phyloP scores from a whole-genome alignment of 164 flowering plant genomes.

The Chimonanthus praecox region DNA sequence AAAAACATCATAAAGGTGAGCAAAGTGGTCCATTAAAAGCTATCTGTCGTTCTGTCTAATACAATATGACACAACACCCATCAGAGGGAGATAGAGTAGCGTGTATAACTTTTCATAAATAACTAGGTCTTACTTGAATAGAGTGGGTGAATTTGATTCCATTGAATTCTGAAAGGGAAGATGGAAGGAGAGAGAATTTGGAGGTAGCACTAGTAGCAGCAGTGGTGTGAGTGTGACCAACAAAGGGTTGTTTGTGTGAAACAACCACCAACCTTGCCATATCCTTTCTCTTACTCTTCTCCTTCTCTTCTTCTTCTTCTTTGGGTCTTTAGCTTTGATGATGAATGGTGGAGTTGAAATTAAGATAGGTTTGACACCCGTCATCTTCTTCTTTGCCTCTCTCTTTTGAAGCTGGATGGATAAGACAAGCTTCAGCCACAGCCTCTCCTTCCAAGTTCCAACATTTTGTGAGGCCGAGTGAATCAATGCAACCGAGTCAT shows the following conservation, averaged over 20 bases:
- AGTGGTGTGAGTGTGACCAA: not conserved
- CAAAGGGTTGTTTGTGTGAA: slow-evolving; percentile 45
- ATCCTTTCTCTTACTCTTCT: slow-evolving; percentile 1
- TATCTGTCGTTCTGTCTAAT: not conserved
- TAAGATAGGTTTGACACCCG: slow-evolving; percentile 1
- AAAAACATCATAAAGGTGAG: not conserved
- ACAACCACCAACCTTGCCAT: slow-evolving; percentile 62
- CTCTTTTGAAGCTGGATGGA: slow-evolving; percentile 19
- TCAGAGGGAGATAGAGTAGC: not conserved
- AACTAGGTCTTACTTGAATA: slow-evolving; percentile 41
- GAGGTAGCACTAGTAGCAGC: not conserved
- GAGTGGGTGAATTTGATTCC: slow-evolving; percentile 49
- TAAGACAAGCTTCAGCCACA: slow-evolving; percentile 51
- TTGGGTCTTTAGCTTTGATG: not conserved
- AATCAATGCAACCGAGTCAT: no score
- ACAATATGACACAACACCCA: not conserved
- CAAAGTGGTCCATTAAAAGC: not conserved
- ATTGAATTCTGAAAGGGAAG: slow-evolving; percentile 76
- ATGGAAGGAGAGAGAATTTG: slow-evolving; percentile 50
- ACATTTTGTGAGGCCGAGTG: no score
- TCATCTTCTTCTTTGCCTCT: slow-evolving; percentile 2
- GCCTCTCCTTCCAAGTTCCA: slow-evolving; percentile 31
- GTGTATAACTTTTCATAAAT: not conserved
- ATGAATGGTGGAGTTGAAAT: not conserved
- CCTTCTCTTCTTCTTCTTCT: not conserved